phyloP scores from a whole-genome alignment of 805 yeast genomes.

The Middelhovenomyces tepae region DNA sequence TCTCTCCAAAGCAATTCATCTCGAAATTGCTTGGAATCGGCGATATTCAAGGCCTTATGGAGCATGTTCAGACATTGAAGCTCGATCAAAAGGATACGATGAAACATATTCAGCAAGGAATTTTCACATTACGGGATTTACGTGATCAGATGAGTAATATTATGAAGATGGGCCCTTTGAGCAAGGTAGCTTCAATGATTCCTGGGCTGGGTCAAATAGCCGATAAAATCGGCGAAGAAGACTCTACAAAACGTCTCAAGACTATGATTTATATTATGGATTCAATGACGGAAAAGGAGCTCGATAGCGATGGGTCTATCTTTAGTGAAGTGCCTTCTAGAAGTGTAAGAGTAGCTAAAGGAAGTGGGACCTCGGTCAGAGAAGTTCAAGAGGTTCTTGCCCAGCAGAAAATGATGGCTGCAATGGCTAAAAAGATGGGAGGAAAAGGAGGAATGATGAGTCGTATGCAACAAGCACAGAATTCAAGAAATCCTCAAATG shows the following conservation, averaged over 20 bases:
- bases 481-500: constrained; percentile 30
- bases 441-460: constrained; percentile 46
- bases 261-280: constrained; percentile 88
- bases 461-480: constrained; percentile 30
- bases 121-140: constrained; percentile 82
- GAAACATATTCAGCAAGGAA: constrained; percentile 91
- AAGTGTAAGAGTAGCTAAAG: constrained; percentile 83
- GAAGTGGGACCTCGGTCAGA: constrained; percentile 85
- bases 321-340: constrained; percentile 77
- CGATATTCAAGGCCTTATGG: constrained; percentile 87
- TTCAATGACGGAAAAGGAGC: constrained; percentile 88
- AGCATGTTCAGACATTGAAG: constrained; percentile 81
- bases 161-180: constrained; percentile 92
- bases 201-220: constrained; percentile 85
- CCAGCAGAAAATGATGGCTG: constrained; percentile 91
- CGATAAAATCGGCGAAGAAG: constrained; percentile 85
- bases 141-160: constrained; percentile 93
- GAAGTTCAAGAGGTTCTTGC: constrained; percentile 88
- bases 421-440: constrained; percentile 70
- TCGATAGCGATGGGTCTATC: constrained; percentile 79
- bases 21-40: constrained; percentile 94
- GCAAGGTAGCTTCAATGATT: constrained; percentile 90
- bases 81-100: constrained; percentile 78
- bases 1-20: constrained; percentile 80
- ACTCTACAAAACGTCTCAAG: constrained; percentile 73